Evolutionary conservation across 2,329 filamentous ascomycete genomes (phyloP), one percentile per base, ranked within the genome.

Genomic region (Cladophialophora chaetospira): DNA sequence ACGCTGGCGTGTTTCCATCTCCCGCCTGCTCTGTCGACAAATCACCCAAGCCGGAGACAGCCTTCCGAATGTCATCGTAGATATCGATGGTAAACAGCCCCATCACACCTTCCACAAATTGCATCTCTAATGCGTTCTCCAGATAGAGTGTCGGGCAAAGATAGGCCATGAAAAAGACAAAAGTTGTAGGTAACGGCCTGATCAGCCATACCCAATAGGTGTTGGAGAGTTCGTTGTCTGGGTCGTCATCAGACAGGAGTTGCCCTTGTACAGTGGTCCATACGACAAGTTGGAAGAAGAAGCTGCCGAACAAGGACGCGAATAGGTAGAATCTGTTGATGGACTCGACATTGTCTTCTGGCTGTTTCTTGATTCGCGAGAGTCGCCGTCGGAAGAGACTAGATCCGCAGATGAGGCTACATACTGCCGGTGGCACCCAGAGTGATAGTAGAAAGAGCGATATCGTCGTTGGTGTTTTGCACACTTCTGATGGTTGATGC

Each of bases 291-390:
- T 28, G 25, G 42, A 45, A 15, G 42, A 29, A 26, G n/a, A 26
- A 45, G 42, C 42, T 45, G 42, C 42, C 42, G 21, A 45, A 45
- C 23, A 45, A 45, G 25, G 42, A 45, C 11, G 9, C 42, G 10
- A 45, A 45, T 4, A 45, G 13, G n/a, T 45, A 26, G 25, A 26
- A 45, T 29, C 42, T 15, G 42, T 45, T n/a, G 42, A 28, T 8
- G n/a, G 25, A 28, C 15, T n/a, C 42, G 28, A 6, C 11, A n/a
- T 28, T n/a, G n/a, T 45, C 42, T n/a, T 45, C 23, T 23, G 23
- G 3, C n/a, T 29, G 23, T 5, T 29, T 25, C 6, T 25, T 28
- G 21, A 8, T 45, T 19, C 5, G 25, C 2, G 21, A n/a, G 9
- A 45, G 28, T 29, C 42, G 25, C n/a, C 42, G 23, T 45, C 42